phyloP scores from a whole-genome alignment of 163 green algal genomes.

The Scenedesmus sp. region DNA sequence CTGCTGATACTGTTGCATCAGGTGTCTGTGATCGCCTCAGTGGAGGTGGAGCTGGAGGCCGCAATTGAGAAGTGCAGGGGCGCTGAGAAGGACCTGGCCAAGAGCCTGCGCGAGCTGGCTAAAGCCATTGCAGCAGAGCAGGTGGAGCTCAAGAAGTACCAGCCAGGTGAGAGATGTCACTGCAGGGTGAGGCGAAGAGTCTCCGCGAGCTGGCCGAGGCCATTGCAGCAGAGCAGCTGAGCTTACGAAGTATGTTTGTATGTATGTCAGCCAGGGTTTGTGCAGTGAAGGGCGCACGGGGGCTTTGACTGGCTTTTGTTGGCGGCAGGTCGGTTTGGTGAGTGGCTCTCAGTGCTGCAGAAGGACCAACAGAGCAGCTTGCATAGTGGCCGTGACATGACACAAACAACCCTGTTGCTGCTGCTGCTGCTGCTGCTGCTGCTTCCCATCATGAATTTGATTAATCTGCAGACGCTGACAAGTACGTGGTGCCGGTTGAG shows the following conservation, averaged over 20 bases:
- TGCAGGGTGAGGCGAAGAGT: background rate
- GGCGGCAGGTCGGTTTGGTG: no score
- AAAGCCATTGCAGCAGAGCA: slow-evolving; percentile 25
- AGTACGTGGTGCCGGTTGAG: slow-evolving; percentile 42
- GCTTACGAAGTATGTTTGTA: slow-evolving; percentile 22
- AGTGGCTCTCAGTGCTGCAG: background rate
- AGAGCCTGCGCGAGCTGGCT: background rate
- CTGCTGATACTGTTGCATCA: background rate
- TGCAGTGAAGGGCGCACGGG: no score
- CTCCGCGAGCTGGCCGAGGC: slow-evolving; percentile 3
- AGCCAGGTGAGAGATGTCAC: slow-evolving; percentile 11
- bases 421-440: background rate
- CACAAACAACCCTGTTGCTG: no score
- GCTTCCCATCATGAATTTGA: background rate
- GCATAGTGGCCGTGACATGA: no score
- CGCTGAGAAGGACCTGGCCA: slow-evolving; percentile 24
- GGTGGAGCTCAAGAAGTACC: slow-evolving; percentile 43
- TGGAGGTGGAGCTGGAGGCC: slow-evolving; percentile 50
- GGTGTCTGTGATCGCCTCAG: slow-evolving; percentile 29
- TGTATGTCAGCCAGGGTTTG: slow-evolving; percentile 18
- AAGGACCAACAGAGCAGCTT: no score
- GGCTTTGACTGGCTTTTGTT: background rate
- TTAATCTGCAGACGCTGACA: slow-evolving; percentile 10
- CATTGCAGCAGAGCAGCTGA: slow-evolving; percentile 5
- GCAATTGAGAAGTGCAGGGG: slow-evolving; percentile 46